Evolutionary conservation across 78 protist genomes (phyloP).

Genomic region (Protostelium mycophagum): DNA sequence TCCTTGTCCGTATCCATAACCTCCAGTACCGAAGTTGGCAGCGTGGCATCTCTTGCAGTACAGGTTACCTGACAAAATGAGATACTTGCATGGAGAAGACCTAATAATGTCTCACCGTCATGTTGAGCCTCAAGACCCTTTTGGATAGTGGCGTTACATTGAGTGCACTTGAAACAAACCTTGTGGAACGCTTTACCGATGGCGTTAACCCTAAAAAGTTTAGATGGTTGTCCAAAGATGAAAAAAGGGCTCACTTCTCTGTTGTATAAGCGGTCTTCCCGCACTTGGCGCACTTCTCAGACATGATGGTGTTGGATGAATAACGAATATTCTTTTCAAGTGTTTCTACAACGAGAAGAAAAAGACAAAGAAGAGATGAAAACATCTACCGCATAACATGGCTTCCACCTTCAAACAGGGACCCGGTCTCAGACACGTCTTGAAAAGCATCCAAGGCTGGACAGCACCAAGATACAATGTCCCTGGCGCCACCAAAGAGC

Average conservation of each 20-base stretch:
- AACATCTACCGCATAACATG: too few relatives aligned
- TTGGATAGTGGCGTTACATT: not conserved
- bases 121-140: not conserved
- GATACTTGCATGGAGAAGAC: not conserved
- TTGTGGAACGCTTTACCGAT: not conserved
- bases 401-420: too few relatives aligned
- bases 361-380: too few relatives aligned
- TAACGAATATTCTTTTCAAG: not conserved
- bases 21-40: not conserved
- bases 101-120: not conserved
- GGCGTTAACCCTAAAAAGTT: not conserved
- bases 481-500: too few relatives aligned
- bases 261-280: not conserved
- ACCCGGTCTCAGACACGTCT: too few relatives aligned
- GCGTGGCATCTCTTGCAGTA: not conserved
- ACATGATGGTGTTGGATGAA: not conserved
- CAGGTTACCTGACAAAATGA: not conserved
- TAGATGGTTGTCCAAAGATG: not conserved
- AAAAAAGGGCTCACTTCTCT: not conserved
- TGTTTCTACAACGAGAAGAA: too few relatives aligned
- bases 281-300: not conserved
- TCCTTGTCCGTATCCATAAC: not conserved
- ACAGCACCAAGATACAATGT: too few relatives aligned
- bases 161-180: not conserved
- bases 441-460: too few relatives aligned